Base-by-base conservation (phyloP, 345 rosid genomes). In the Acer saccharum region DNA sequence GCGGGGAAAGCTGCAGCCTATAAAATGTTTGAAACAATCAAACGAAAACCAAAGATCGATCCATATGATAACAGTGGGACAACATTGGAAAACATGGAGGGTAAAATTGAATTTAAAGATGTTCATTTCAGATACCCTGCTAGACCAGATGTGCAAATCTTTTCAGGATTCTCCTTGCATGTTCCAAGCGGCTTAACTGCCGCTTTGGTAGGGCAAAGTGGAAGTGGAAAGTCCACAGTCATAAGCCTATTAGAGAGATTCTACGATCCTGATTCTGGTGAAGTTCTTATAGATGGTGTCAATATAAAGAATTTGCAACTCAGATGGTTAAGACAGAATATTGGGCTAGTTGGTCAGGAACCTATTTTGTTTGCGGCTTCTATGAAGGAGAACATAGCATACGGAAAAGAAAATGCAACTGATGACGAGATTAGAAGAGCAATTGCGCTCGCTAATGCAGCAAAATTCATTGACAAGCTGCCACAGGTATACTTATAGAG, bases 211-310 rank as follows among this genome's bases (percentile, higher is more conserved):
- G 95, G 95, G 21, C 93, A 89, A 55, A 91, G 95, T 73, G 95
- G 95, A 13, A 91, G 95, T 43, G 95, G 95, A 17, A 91, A 91
- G 80, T 91, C 95, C 18, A 91, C 95, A 9, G 91, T 91, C 2
- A 75, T 91, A 43, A 87, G 91, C 85, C 88, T 91, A 10, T 18
- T 91, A 1, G 92, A 91, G 84, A 86, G 95, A 57, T 91, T 91
- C 78, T 91, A 91, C 65, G 95, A 91, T 81, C 95, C 95, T 43
- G 86, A 84, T 35, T 80, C 93, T 6, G 95, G 95, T 18, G 87
- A 89, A 79, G 92, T 91, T 17, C 85, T 89, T 46, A 81, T 91
- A 18, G 91, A 88, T 83, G 92, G 90, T 1, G 74, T 89, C 46
- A 76, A 88, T 76, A 61, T 91, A 65, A 91, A 82, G 78, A 81